These are phyloP conservation scores for Didymella glomerata DNA, from an alignment of 2,329 filamentous ascomycete genomes.

Conservation along the genomic window DNA sequence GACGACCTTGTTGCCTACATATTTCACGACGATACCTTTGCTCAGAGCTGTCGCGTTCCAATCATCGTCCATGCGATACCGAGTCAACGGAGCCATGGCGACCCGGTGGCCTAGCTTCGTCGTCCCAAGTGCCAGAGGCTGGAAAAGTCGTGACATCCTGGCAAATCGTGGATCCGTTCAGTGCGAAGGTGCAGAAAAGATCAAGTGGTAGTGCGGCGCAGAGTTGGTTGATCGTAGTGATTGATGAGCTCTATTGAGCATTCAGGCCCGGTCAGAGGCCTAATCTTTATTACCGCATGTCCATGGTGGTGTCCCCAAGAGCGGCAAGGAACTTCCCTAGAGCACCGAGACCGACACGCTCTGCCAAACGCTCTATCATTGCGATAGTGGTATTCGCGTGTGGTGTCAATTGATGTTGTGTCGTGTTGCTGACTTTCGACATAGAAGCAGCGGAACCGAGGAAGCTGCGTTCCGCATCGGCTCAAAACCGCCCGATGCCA, in stretches of 20 bases:
- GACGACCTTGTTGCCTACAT: not conserved
- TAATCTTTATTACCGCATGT: not conserved
- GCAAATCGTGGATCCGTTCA: not conserved
- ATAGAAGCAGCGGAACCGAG: not conserved
- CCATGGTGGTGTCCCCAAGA: not conserved
- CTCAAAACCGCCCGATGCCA: not conserved
- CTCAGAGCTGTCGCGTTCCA: slow-evolving; percentile 50
- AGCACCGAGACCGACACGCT: not conserved
- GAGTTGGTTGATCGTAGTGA: not conserved
- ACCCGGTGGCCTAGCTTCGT: slow-evolving; percentile 42
- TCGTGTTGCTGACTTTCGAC: not conserved
- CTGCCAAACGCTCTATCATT: not conserved
- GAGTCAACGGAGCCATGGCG: slow-evolving; percentile 48
- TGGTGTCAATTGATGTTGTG: not conserved
- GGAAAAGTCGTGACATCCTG: slow-evolving; percentile 39
- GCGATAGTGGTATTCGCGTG: not conserved
- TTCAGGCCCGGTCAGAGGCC: not conserved
- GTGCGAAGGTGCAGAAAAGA: not conserved
- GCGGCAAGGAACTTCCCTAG: not conserved
- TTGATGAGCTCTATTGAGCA: not conserved
- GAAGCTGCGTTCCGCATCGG: not conserved
- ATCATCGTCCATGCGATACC: slow-evolving; percentile 54
- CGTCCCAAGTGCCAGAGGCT: slow-evolving; percentile 44
- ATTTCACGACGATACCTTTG: not conserved
- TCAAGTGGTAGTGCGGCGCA: not conserved